Conservation (phyloP, 495 filamentous ascomycete species). For the Elaphomyces granulatus region DNA sequence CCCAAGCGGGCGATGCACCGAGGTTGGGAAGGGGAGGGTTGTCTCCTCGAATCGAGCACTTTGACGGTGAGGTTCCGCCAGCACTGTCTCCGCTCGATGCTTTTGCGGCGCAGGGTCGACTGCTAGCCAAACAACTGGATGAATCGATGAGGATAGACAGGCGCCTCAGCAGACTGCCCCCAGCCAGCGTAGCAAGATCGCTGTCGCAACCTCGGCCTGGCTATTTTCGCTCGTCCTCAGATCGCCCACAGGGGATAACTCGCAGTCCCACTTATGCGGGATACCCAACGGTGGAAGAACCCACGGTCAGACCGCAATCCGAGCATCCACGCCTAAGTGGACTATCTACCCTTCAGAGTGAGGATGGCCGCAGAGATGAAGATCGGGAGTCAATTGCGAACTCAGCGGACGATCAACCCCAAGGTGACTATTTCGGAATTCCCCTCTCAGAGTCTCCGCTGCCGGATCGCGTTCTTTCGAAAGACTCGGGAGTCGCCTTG, state of each 20-base stretch:
- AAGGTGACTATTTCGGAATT: conserved; percentile 26
- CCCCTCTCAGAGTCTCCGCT: conserved; percentile 38
- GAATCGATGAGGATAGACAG: conserved; percentile 50
- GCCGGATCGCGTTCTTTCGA: conserved; percentile 12
- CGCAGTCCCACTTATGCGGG: conserved; percentile 25
- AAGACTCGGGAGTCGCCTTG: background rate
- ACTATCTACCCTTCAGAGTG: conserved; percentile 39
- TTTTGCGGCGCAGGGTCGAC: conserved; percentile 73
- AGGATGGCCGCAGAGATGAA: conserved; percentile 18
- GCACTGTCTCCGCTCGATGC: conserved; percentile 90
- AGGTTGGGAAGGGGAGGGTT: background rate
- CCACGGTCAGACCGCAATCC: conserved; percentile 50
- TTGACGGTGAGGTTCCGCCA: conserved; percentile 77
- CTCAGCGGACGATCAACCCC: background rate
- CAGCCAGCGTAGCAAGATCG: conserved; percentile 64
- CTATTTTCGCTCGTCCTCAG: conserved; percentile 50
- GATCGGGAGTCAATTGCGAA: conserved; percentile 10
- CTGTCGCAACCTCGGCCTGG: conserved; percentile 53
- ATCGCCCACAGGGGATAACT: conserved; percentile 18
- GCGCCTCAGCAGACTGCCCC: conserved; percentile 73
- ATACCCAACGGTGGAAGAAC: conserved; percentile 45
- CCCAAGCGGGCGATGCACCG: conserved; percentile 1
- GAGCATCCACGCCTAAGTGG: conserved; percentile 60
- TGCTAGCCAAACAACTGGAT: conserved; percentile 77
- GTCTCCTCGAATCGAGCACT: conserved; percentile 49